Base-by-base conservation (phyloP, 1,284 basidiomycete genomes). In the Kalmanozyma brasiliensis region DNA sequence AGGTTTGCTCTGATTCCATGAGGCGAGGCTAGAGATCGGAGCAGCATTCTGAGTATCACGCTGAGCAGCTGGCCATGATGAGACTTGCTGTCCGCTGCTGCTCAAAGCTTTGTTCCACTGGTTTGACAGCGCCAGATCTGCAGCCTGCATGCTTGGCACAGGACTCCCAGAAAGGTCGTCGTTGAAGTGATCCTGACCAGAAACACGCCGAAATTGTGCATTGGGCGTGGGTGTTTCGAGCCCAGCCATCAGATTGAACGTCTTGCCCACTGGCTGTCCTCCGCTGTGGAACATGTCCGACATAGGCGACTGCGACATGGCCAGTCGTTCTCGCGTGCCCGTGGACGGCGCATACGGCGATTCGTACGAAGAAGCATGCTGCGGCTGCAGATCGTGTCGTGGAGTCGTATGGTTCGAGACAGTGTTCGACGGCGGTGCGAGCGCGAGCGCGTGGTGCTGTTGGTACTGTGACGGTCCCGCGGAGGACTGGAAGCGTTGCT, bases 221-320 rank as follows among this genome's bases (percentile, higher is more conserved):
- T 51, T 53, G 10, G 58, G 64, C 6, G 58, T 62, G 17, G 58
- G 58, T 16, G 58, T 53, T 36, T 49, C 64, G 26, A 68, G 53
- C 14, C 59, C 64, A 8, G 64, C 53, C 58, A 68, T 58, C 16
- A 68, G 51, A 20, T 68, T 57, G 34, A 68, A 68, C 0, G 64
- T 68, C 24, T 52, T 51, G 16, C 58, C 64, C 3, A 24, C 20
- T 3, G 49, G 34, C 20, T 45, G 45, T 16, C 36, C 46, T 17
- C 58, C 64, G 36, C 64, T 68, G 13, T 52, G 52, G 17, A 44
- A 62, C 16, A 47, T 46, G 17, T 68, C 64, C 10, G 64, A 68
- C 41, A 61, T 49, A 17, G 64, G 64, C 23, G 64, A 67, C 20
- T 61, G 58, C 46, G 64, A 62, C 36, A 62, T 57, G 26, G 62